Conservation (phyloP, 371 early-diverging fungal genomes). For the Gilbertella persicaria region DNA sequence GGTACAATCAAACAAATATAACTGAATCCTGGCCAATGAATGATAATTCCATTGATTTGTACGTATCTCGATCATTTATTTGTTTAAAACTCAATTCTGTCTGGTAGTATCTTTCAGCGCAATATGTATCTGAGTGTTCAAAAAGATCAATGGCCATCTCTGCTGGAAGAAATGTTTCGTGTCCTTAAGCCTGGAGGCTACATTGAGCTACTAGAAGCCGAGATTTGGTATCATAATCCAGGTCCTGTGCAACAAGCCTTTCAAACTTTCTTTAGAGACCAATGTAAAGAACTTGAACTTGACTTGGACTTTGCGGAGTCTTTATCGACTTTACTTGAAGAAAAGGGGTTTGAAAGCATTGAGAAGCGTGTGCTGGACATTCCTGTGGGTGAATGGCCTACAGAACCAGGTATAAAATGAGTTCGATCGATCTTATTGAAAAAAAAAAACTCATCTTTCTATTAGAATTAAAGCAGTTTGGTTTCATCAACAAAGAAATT, state of each 20-base stretch:
- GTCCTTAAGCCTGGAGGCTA: conserved; percentile 47
- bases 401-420: conserved; percentile 33
- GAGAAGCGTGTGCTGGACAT: conserved; percentile 37
- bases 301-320: conserved; percentile 26
- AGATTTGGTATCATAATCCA: conserved; percentile 41
- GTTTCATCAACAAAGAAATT: conserved; percentile 53
- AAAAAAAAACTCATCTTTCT: neutral
- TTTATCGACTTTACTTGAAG: conserved; percentile 16
- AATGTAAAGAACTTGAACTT: conserved; percentile 29
- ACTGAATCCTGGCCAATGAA: conserved; percentile 41
- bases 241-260: conserved; percentile 53
- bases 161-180: conserved; percentile 43
- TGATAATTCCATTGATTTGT: conserved; percentile 42
- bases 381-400: conserved; percentile 53
- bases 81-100: neutral
- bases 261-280: conserved; percentile 34
- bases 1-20: conserved; percentile 33
- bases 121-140: conserved; percentile 36
- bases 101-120: conserved; percentile 45
- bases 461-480: conserved; percentile 47
- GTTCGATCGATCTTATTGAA: neutral
- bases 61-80: conserved; percentile 13
- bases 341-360: conserved; percentile 30
- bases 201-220: conserved; percentile 43
- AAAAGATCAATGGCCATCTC: conserved; percentile 33